A percentile compares a stretch with the other conserved stretches of the same genome.
phyloP scores from a whole-genome alignment of 352 stramenopile genomes.

The Phytopythium helicoides region DNA sequence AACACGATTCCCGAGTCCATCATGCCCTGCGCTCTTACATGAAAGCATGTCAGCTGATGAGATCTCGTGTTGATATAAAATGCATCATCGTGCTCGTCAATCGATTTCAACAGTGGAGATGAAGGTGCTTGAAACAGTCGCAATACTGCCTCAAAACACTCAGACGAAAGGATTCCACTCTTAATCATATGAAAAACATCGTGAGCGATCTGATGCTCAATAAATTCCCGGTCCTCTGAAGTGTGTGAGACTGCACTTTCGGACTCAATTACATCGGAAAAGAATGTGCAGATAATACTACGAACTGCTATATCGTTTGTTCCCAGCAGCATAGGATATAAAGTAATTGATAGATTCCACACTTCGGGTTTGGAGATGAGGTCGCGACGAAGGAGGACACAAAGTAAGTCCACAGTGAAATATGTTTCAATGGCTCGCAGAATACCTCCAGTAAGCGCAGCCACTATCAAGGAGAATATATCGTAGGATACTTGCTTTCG shows the following conservation, averaged over 20 bases:
- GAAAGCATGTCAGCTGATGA: slow-evolving; percentile 67
- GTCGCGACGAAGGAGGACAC: slow-evolving; percentile 53
- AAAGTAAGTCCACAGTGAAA: slow-evolving; percentile 64
- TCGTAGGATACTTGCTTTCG: too few species aligned
- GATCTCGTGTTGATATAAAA: background rate
- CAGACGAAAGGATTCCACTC: slow-evolving; percentile 34
- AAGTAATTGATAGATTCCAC: slow-evolving; percentile 41
- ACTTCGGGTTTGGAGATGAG: slow-evolving; percentile 47
- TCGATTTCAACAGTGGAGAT: too few species aligned
- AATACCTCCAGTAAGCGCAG: slow-evolving; percentile 19
- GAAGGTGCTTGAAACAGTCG: slow-evolving; percentile 38
- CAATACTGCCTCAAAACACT: slow-evolving; percentile 33
- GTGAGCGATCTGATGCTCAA: slow-evolving; percentile 14
- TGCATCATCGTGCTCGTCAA: slow-evolving; percentile 13
- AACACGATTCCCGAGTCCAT: slow-evolving; percentile 65
- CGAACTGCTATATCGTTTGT: slow-evolving; percentile 39
- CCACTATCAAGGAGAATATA: slow-evolving; percentile 41
- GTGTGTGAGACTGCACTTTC: slow-evolving; percentile 39
- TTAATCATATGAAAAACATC: slow-evolving; percentile 45
- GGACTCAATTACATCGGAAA: slow-evolving; percentile 57
- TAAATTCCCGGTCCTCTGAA: slow-evolving; percentile 12
- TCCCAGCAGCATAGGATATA: slow-evolving; percentile 42
- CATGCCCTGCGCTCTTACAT: slow-evolving; percentile 60
- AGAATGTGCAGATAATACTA: slow-evolving; percentile 59
- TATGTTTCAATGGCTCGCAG: slow-evolving; percentile 54